A percentile compares a stretch with the other conserved stretches of the same genome.
Evolutionary conservation across 139 green algal genomes (phyloP).

Genomic region (Closterium sp.): DNA sequence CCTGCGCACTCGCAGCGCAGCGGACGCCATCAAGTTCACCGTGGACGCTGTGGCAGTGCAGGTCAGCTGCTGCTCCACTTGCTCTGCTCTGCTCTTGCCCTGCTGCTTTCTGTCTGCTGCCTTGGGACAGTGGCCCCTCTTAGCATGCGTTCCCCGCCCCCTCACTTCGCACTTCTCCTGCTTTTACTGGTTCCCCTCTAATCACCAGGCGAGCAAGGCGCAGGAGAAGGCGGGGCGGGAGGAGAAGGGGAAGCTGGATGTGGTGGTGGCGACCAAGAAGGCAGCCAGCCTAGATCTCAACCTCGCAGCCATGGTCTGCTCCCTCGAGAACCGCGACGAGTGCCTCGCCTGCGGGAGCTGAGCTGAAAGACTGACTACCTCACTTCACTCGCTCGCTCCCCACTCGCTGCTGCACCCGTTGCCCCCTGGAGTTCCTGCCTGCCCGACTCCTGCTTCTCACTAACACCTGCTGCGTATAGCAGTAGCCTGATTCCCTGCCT

Average conservation of each 20-base stretch:
- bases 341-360: constrained; percentile 94
- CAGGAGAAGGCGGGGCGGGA: constrained; percentile 18
- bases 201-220: not conserved
- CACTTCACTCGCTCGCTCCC: not conserved
- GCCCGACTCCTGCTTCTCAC: not conserved
- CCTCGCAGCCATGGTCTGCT: constrained; percentile 72
- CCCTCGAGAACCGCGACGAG: constrained; percentile 93
- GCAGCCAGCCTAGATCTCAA: constrained; percentile 23
- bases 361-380: too few species aligned
- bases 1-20: constrained; percentile 83
- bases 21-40: constrained; percentile 99
- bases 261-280: not conserved
- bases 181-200: not conserved
- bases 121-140: too few species aligned
- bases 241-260: not conserved
- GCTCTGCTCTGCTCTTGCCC: not conserved
- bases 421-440: not conserved
- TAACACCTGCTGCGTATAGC: not conserved
- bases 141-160: too few species aligned
- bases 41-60: constrained; percentile 67
- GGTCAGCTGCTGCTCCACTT: not conserved
- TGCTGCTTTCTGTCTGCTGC: not conserved
- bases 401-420: not conserved
- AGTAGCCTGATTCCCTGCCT: not conserved
- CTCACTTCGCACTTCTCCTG: not conserved